Percentiles rank a stretch among this genome's conserved stretches.
phyloP scores from a whole-genome alignment of 164 flowering plant genomes.

The Kalanchoe fedtschenkoi region DNA sequence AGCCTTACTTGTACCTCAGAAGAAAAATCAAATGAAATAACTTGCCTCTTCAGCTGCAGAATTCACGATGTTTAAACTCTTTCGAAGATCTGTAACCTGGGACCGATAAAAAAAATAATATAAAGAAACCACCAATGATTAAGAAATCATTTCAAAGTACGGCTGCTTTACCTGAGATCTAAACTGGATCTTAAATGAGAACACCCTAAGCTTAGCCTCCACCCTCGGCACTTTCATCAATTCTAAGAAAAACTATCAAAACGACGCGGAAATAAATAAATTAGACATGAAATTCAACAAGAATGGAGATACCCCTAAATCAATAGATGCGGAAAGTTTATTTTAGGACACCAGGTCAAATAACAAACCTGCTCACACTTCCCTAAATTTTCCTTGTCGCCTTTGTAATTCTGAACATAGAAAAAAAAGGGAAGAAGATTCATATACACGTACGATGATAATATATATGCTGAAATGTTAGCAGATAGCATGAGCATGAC shows the following conservation, averaged over 20 bases:
- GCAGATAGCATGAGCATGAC: not conserved
- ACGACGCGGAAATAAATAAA: slow-evolving; percentile 5
- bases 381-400: slow-evolving; percentile 77
- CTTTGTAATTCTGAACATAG: slow-evolving; percentile 62
- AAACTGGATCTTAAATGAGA: slow-evolving; percentile 87
- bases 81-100: slow-evolving; percentile 60
- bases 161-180: slow-evolving; percentile 45
- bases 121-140: not conserved
- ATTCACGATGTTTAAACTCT: slow-evolving; percentile 31
- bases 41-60: slow-evolving; percentile 57
- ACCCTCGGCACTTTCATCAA: slow-evolving; percentile 96
- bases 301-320: not conserved
- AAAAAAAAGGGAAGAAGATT: slow-evolving; percentile 9
- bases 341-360: not conserved
- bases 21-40: not conserved
- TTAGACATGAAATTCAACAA: not conserved
- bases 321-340: not conserved
- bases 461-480: not conserved
- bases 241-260: slow-evolving; percentile 76
- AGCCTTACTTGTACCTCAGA: not conserved
- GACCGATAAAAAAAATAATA: slow-evolving; percentile 8
- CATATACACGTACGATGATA: not conserved
- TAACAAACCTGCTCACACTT: slow-evolving; percentile 80
- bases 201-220: slow-evolving; percentile 89
- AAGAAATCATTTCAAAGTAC: not conserved